phyloP scores from a whole-genome alignment of 306 rosid genomes.

The Lupinus albus region DNA sequence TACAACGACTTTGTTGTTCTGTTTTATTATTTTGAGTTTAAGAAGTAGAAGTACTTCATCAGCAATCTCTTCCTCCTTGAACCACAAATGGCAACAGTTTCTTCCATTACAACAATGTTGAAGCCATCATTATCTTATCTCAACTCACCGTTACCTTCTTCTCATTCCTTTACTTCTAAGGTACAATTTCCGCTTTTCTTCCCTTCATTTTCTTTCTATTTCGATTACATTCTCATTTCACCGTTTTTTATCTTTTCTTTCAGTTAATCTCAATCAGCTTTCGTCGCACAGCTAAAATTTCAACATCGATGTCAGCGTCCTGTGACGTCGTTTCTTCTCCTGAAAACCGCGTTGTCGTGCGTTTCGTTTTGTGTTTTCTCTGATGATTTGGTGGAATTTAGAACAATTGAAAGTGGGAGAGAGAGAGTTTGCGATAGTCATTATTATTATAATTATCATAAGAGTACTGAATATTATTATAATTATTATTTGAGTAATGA shows the following conservation, averaged over 20 bases:
- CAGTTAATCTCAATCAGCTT: conserved; percentile 27
- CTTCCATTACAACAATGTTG: not conserved
- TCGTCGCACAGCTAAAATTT: conserved; percentile 4
- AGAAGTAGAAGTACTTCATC: no score
- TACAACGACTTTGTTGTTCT: conserved; percentile 30
- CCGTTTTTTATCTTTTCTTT: not conserved
- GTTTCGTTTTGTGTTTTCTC: conserved; percentile 21
- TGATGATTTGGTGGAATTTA: not conserved
- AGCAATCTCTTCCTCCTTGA: not conserved
- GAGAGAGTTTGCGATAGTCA: no score
- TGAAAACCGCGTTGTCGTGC: conserved; percentile 41
- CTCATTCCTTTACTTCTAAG: not conserved
- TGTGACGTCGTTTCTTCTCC: conserved; percentile 35
- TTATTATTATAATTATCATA: no score
- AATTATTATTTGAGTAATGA: no score
- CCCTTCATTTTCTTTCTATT: not conserved
- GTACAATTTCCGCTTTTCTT: not conserved
- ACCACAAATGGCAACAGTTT: not conserved
- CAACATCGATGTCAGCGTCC: not conserved
- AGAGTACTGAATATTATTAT: no score
- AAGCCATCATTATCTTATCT: not conserved
- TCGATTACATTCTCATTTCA: not conserved
- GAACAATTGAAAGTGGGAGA: not conserved
- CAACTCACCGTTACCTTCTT: not conserved
- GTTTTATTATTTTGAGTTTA: no score